Evolutionary conservation across 1,284 basidiomycete species (phyloP), one percentile per base, ranked within the genome.

Genomic region (Peniophora sp.): DNA sequence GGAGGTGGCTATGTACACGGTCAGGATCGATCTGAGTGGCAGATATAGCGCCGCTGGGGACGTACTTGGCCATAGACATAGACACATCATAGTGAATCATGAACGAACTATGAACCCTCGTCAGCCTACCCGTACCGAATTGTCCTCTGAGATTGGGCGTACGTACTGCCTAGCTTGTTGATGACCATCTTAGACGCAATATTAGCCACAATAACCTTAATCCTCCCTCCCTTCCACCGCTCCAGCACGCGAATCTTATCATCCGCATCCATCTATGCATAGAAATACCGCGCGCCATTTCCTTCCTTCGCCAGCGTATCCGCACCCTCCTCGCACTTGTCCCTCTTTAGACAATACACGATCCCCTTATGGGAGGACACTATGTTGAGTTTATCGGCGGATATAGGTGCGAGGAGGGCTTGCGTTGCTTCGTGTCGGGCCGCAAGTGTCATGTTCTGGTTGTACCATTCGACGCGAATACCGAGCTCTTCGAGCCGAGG

Each of bases 151-250:
- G n/a, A n/a, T n/a, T n/a, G n/a, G n/a, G n/a, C n/a, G n/a, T n/a
- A 53, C 73, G 51, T 60, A 83, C 82, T 82, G 58, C 91, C 79
- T 0, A 83, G 69, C 64, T 97, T 97, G 69, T 98, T 94, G 53
- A 98, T 95, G n/a, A 94, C 96, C 96, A 99, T 97, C 10, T 96
- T 96, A 64, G 98, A 98, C 0, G 92, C 92, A 57, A 92, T 57
- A 53, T 96, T 99, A 1, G 95, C 96, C 27, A 97, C 92, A 51
- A 99, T 92, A 54, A 99, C 82, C 49, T 83, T 75, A 58, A 86
- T 82, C 34, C 76, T 68, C 27, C 85, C 87, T 1, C 66, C 67
- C 66, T 88, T 85, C 95, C 94, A 98, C 23, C 80, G 76, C 24
- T 74, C 64, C 58, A 94, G 85, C 1, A 82, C 77, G 45, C 68